A percentile compares a stretch with the other conserved stretches of the same genome.
These are phyloP conservation scores for Paraphaeosphaeria minitans DNA, from an alignment of 2,329 filamentous ascomycete species.

Conservation along the genomic window DNA sequence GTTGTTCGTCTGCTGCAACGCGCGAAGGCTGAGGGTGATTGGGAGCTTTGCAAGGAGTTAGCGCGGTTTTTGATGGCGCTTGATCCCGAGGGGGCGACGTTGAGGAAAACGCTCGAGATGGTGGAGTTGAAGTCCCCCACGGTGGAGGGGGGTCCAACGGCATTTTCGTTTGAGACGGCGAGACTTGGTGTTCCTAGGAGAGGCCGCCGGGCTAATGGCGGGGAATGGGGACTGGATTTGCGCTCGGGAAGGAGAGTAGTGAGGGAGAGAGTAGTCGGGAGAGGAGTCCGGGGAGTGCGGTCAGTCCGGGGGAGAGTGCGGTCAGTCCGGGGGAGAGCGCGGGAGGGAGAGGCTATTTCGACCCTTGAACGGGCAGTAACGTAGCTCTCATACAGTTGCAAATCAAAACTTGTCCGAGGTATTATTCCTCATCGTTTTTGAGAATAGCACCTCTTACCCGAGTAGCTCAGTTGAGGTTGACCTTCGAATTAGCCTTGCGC, in stretches of 20 bases:
- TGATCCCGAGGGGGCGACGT: slow-evolving; percentile 81
- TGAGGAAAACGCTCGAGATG: slow-evolving; percentile 71
- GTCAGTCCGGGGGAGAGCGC: neutral
- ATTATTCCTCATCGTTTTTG: neutral
- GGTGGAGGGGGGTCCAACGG: slow-evolving; percentile 29
- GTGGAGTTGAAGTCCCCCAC: slow-evolving; percentile 43
- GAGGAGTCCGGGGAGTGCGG: slow-evolving; percentile 1
- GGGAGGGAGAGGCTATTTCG: no score
- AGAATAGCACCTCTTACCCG: no score
- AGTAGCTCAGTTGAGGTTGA: no score
- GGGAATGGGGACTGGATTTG: slow-evolving; percentile 17
- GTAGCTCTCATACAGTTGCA: neutral
- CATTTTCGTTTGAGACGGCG: slow-evolving; percentile 40
- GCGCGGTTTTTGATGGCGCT: slow-evolving; percentile 93
- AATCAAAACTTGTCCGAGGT: no score
- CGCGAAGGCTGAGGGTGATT: slow-evolving; percentile 84
- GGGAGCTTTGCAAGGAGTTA: slow-evolving; percentile 94
- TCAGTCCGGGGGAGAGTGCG: neutral
- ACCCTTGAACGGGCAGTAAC: neutral
- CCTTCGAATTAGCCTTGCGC: no score
- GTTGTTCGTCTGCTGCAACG: slow-evolving; percentile 79
- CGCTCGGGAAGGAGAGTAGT: neutral
- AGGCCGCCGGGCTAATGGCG: slow-evolving; percentile 21
- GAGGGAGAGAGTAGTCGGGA: neutral
- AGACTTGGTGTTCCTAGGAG: slow-evolving; percentile 35